Percentiles rank a stretch among this genome's conserved stretches.
Evolutionary conservation across 139 green algal species (phyloP).

Genomic region (Micractinium conductrix): DNA sequence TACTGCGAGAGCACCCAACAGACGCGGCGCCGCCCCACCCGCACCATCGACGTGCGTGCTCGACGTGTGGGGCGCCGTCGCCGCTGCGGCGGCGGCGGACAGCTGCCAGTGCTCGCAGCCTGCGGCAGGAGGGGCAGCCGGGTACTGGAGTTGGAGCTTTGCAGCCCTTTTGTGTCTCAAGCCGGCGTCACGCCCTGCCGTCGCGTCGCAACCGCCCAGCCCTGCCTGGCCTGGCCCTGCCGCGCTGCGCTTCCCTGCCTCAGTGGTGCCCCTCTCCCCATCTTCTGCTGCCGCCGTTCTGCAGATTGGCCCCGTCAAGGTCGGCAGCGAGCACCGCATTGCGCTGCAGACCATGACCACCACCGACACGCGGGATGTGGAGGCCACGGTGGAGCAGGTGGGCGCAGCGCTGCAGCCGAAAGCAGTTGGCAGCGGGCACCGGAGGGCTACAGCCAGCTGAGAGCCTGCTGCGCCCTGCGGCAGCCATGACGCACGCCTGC

Average conservation of each 20-base stretch:
- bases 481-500: too few relatives aligned
- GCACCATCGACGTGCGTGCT: slow-evolving; percentile 78
- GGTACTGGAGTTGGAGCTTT: too few relatives aligned
- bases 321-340: slow-evolving; percentile 93
- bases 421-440: neutral
- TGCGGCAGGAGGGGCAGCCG: neutral
- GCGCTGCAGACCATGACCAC: slow-evolving; percentile 99
- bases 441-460: neutral
- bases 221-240: neutral
- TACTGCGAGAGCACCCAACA: slow-evolving; percentile 90
- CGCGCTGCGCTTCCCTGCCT: neutral
- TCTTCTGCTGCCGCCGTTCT: neutral
- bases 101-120: neutral
- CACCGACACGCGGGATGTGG: slow-evolving; percentile 93
- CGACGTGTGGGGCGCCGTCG: too few relatives aligned
- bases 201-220: neutral
- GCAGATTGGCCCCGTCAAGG: slow-evolving; percentile 92
- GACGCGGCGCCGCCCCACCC: slow-evolving; percentile 81
- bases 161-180: too few relatives aligned
- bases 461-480: neutral
- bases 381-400: slow-evolving; percentile 93
- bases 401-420: neutral
- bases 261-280: neutral
- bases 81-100: neutral
- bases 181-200: too few relatives aligned